Base-by-base conservation (phyloP, 257 asterid species). In the Phtheirospermum japonicum region DNA sequence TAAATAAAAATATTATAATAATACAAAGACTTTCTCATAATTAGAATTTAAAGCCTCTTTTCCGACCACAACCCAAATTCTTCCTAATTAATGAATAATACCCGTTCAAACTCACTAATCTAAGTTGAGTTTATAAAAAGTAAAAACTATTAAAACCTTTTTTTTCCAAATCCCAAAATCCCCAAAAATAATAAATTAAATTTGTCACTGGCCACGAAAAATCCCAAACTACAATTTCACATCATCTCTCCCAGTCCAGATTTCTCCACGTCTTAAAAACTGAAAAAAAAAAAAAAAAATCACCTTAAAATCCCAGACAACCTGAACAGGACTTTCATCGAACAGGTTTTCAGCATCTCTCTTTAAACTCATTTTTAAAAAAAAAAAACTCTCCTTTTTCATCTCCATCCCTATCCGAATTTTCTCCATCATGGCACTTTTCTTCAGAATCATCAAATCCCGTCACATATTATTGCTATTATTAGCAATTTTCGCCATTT, bases 401-500 rank as follows among this genome's bases (percentile, higher is more conserved):
- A 52, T 30, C 19, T 39, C 9, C 31, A 23, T 23, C 28, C 28
- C 28, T 3, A 23, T 3, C 3, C 28, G 28, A 23, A 11, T 14
- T 48, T 42, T 59, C 72, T 65, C 9, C 8, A 33, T 56, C 70
- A 79, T 77, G 83, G 49, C 20, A 30, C 49, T 60, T 59, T 46
- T 37, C 56, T 66, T 60, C 69, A 73, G 33, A 49, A 56, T 43
- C 33, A 58, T 26, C 65, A 57, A 36, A 73, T 42, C 66, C 77
- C 76, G 16, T 54, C 73, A 8, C 58, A 13, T 63, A 6, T 40
- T 52, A 8, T 9, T 70, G 68, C 54, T 72, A 6, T 55, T 79
- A 13, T 12, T 74, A 36, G 45, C 73, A 18, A 16, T 71, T 59
- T 53, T 76, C 56, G 6, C 75, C 56, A 9, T 77, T 67, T 73